A percentile compares a stretch with the other conserved stretches of the same genome.
Conservation (phyloP, 1,284 basidiomycete genomes). For the Exsudoporus floridanus region DNA sequence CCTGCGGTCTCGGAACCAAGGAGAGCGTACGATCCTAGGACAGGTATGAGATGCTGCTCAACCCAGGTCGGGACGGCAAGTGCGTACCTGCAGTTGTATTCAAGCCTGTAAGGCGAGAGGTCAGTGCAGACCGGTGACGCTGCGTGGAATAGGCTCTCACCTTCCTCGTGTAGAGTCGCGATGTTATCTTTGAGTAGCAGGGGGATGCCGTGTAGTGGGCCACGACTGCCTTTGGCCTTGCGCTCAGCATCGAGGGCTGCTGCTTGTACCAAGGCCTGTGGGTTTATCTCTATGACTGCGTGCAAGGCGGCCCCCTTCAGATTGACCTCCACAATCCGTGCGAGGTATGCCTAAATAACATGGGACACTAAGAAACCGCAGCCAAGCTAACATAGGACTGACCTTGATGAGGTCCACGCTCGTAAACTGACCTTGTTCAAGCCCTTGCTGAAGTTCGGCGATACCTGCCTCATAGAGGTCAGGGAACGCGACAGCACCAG, state of each 20-base stretch:
- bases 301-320: slow-evolving; percentile 56
- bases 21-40: slow-evolving; percentile 53
- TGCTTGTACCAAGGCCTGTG: slow-evolving; percentile 55
- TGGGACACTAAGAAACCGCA: not conserved
- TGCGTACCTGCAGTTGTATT: slow-evolving; percentile 52
- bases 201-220: slow-evolving; percentile 67
- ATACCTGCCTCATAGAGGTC: slow-evolving; percentile 36
- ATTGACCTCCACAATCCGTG: slow-evolving; percentile 71
- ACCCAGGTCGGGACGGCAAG: not conserved
- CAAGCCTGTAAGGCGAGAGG: slow-evolving; percentile 46
- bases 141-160: slow-evolving; percentile 39
- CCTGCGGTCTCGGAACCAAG: slow-evolving; percentile 58
- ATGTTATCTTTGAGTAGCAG: slow-evolving; percentile 48
- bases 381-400: not conserved
- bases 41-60: not conserved
- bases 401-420: slow-evolving; percentile 36
- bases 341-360: slow-evolving; percentile 56
- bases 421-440: slow-evolving; percentile 28
- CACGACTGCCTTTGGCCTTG: slow-evolving; percentile 44
- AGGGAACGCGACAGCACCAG: slow-evolving; percentile 11
- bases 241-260: slow-evolving; percentile 57
- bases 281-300: slow-evolving; percentile 65
- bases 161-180: slow-evolving; percentile 43
- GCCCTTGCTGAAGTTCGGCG: slow-evolving; percentile 31
- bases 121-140: slow-evolving; percentile 6